Evolutionary conservation across 1,284 basidiomycete species (phyloP).

Genomic region (Moesziomyces sp.): DNA sequence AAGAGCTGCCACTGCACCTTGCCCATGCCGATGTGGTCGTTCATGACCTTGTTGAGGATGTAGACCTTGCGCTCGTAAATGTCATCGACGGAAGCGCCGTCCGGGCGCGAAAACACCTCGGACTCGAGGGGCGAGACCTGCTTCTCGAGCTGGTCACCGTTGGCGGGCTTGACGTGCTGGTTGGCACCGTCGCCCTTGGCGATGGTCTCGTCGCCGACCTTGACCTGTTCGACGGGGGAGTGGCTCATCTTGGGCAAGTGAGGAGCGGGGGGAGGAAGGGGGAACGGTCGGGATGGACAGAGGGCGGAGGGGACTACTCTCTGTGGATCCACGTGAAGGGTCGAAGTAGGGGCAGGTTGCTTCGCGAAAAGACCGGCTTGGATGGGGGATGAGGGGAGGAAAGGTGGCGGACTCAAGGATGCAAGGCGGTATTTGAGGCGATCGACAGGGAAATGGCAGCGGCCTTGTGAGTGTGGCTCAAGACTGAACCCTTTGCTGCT

Average conservation of each 20-base stretch:
- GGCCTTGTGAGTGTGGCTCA: too few relatives aligned
- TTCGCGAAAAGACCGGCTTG: neutral
- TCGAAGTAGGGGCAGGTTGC: neutral
- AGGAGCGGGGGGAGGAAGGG: neutral
- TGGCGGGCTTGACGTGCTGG: slow-evolving; percentile 27
- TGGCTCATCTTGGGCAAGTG: slow-evolving; percentile 22
- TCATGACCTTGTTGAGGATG: slow-evolving; percentile 66
- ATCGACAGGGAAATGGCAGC: neutral
- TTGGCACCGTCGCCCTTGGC: slow-evolving; percentile 23
- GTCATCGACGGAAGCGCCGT: slow-evolving; percentile 53
- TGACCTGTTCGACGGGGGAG: slow-evolving; percentile 24
- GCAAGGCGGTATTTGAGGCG: neutral
- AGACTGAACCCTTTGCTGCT: neutral
- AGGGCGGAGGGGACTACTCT: slow-evolving; percentile 2
- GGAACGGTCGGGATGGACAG: neutral
- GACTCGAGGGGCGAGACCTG: slow-evolving; percentile 26
- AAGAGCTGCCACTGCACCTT: slow-evolving; percentile 60
- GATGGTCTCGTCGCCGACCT: slow-evolving; percentile 18
- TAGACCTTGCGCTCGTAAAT: slow-evolving; percentile 64
- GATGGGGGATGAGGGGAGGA: neutral
- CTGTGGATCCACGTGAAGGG: slow-evolving; percentile 1
- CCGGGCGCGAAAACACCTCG: slow-evolving; percentile 18
- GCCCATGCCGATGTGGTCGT: slow-evolving; percentile 66
- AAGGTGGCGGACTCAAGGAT: neutral
- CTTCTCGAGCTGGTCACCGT: slow-evolving; percentile 34